These are phyloP conservation scores for Coelastrella sp. DNA, from an alignment of 139 green algal species.

Conservation along the genomic window DNA sequence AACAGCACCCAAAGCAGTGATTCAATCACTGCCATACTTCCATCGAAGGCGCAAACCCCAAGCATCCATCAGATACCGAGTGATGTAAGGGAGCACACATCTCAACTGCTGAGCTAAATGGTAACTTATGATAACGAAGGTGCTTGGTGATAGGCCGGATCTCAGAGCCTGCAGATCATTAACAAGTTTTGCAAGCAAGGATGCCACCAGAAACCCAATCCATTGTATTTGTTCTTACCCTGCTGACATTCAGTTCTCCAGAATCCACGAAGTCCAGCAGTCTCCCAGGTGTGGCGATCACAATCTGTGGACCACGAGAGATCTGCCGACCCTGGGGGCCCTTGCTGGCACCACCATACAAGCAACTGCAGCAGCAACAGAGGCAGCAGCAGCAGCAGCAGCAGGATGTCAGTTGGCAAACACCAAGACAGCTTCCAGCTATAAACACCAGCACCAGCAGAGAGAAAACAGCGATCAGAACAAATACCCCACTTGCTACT, in stretches of 20 bases:
- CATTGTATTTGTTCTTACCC: not conserved
- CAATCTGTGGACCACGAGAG: slow-evolving; percentile 55
- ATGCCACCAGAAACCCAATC: no score
- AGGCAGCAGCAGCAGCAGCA: slow-evolving; percentile 7
- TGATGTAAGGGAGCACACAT: no score
- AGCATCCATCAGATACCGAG: no score
- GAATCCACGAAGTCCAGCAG: slow-evolving; percentile 87
- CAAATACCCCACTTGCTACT: no score
- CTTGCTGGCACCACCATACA: slow-evolving; percentile 87
- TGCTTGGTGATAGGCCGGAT: no score
- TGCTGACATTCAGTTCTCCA: slow-evolving; percentile 66
- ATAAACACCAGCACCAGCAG: not conserved
- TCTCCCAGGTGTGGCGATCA: slow-evolving; percentile 90
- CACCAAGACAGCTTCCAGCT: not conserved
- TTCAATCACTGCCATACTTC: no score
- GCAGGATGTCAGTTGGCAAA: not conserved
- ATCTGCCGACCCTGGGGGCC: slow-evolving; percentile 57
- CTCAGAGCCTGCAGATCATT: no score
- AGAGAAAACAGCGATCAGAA: not conserved
- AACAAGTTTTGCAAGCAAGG: no score
- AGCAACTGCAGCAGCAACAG: slow-evolving; percentile 53
- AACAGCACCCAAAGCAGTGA: no score
- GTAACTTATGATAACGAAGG: no score
- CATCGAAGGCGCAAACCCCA: no score
- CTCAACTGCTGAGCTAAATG: no score